Base-by-base conservation (phyloP, 331 rosid species). In the Stylosanthes scabra region DNA sequence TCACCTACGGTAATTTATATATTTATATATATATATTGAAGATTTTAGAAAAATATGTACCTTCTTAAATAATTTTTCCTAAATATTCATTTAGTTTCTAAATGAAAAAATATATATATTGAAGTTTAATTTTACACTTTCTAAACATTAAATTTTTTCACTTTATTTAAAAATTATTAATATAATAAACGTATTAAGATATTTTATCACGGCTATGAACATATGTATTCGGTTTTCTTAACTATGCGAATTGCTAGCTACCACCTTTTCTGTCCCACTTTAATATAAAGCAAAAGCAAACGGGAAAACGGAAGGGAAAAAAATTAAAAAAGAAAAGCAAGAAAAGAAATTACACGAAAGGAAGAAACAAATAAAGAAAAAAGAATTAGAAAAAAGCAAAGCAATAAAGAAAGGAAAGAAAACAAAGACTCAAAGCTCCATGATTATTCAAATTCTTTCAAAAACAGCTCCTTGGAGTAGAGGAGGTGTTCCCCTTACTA, bases 231-330 rank as follows among this genome's bases (percentile, higher is more conserved):
- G 14, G 70, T 72, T 87, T 87, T 88, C 42, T 78, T 74, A 88
- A 88, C 84, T 85, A 85, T 74, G 65, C 85, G 87, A 86, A 86
- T 83, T 78, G 87, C 80, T 81, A 69, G 87, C 80, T 81, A 69
- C 64, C 7, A 80, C 89, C 90, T 92, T 95, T 89, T 83, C 79
- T 87, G 89, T 77, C 86, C 93, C 90, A 83, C 97, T 92, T 87
- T 90, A 88, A 83, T 92, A 85, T 68, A 95, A 95, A 92, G 99
- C 85, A 84, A 94, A 90, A 88, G 96, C 78, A 71, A 83, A 67
- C 68, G 68, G 80, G 67, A 20, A 20, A 20, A 20, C 25, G 25
- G 25, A 20, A 20, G 25, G 83, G 82, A 68, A 83, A 70, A 20
- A 20, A 20, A 20, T 20, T 68, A 81, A 59, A 82, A 69, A 73